These are phyloP conservation scores for Samsoniella hepiali DNA, from an alignment of 2,329 filamentous ascomycete species.

Conservation along the genomic window DNA sequence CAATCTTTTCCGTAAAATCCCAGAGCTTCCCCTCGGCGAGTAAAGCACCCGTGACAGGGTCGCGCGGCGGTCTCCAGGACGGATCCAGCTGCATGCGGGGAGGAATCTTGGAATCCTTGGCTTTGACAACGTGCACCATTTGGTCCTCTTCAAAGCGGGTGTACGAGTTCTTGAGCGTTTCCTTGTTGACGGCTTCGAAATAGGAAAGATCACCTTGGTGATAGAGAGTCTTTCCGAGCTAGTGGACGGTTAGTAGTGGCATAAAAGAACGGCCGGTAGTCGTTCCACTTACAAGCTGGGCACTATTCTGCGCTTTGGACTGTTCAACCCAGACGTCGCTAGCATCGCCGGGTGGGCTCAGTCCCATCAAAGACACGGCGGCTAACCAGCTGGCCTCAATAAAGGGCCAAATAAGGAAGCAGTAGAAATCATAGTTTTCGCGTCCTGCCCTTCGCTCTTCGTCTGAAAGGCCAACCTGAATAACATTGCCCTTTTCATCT, in stretches of 20 bases:
- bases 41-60: conserved; percentile 58
- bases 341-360: conserved; percentile 61
- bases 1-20: conserved; percentile 89
- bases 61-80: conserved; percentile 70
- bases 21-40: conserved; percentile 74
- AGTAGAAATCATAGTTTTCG: conserved; percentile 98
- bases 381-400: conserved; percentile 93
- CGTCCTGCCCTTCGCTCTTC: conserved; percentile 73
- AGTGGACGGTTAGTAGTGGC: conserved; percentile 2
- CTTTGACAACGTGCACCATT: conserved; percentile 72
- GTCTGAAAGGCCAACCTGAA: conserved; percentile 69
- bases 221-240: conserved; percentile 94
- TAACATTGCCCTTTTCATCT: conserved; percentile 53
- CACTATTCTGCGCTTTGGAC: conserved; percentile 73
- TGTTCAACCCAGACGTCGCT: conserved; percentile 75
- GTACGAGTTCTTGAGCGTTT: conserved; percentile 93
- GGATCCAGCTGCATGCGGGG: conserved; percentile 65
- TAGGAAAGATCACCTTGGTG: conserved; percentile 96
- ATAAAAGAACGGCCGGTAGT: not conserved
- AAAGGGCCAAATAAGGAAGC: conserved; percentile 97
- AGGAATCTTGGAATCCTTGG: conserved; percentile 60
- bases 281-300: conserved; percentile 64
- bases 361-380: conserved; percentile 79
- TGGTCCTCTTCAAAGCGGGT: conserved; percentile 85
- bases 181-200: conserved; percentile 97